Evolutionary conservation across 2,329 filamentous ascomycete genomes (phyloP).

Genomic region (Fusarium vanettenii): DNA sequence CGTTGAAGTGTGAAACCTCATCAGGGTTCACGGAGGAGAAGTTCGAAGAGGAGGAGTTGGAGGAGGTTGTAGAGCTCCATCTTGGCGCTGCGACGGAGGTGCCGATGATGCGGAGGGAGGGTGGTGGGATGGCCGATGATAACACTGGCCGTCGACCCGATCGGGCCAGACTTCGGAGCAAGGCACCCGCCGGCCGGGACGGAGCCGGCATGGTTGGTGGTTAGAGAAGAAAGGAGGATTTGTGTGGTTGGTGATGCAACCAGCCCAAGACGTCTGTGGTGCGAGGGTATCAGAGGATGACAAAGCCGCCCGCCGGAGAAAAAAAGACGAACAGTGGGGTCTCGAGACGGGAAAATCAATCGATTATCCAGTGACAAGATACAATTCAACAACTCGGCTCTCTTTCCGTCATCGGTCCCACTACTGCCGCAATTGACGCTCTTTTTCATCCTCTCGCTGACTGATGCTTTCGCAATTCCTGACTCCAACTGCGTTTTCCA

Average conservation of each 20-base stretch:
- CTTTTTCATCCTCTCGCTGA: constrained; percentile 28
- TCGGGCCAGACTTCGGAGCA: constrained; percentile 36
- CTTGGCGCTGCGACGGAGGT: constrained; percentile 8
- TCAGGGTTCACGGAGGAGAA: constrained; percentile 84
- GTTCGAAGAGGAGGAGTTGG: constrained; percentile 34
- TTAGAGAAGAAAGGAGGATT: constrained; percentile 14
- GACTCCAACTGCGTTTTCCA: constrained; percentile 16
- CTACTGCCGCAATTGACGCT: constrained; percentile 18
- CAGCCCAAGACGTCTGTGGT: constrained; percentile 23
- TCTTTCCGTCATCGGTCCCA: constrained; percentile 34
- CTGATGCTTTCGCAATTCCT: constrained; percentile 43
- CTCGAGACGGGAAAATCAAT: constrained; percentile 2
- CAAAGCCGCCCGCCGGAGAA: constrained; percentile 18
- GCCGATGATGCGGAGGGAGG: constrained; percentile 10
- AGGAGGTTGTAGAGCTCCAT: constrained; percentile 37
- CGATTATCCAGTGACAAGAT: constrained; percentile 2
- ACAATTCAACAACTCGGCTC: constrained; percentile 4
- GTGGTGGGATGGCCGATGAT: constrained; percentile 8
- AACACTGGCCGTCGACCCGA: constrained; percentile 7
- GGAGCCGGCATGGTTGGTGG: constrained; percentile 39
- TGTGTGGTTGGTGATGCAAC: constrained; percentile 19
- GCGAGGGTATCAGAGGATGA: constrained; percentile 29
- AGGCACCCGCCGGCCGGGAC: constrained; percentile 35
- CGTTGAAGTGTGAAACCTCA: constrained; percentile 94
- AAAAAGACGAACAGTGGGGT: constrained; percentile 17